Base-by-base conservation (phyloP, 345 rosid genomes). In the Tarenaya hassleriana region DNA sequence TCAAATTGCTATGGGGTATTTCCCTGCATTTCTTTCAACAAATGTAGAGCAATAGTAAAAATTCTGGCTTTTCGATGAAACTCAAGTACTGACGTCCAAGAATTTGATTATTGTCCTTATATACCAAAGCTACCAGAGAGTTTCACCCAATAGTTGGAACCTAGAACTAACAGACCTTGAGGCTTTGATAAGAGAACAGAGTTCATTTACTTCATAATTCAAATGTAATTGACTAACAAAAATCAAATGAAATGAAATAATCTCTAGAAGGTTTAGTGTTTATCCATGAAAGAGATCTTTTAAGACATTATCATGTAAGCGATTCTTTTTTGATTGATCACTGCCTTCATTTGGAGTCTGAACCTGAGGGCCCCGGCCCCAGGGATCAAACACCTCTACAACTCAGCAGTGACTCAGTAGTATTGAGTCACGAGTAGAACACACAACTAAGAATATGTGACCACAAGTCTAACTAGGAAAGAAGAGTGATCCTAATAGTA, bases 401-500 rank as follows among this genome's bases (percentile, higher is more conserved):
- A 24, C 29, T 24, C 29, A 24, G 29, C 29, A 24, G 29, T 24
- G 5, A n/a, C n/a, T n/a, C n/a, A n/a, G n/a, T n/a, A n/a, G n/a
- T n/a, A n/a, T n/a, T n/a, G n/a, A n/a, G n/a, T n/a, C n/a, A 2
- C 5, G 29, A 24, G 29, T 5, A 24, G 29, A 24, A 24, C 5
- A 5, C 29, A 2, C 29, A 24, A 5, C 29, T 5, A 24, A 24
- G 29, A 24, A 24, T 20, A 52, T 59, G 61, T 46, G 56, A n/a
- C 53, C 40, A 45, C 17, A 40, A 46, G 33, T 53, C 57, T 53
- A 60, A 54, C 27, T 53, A 10, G 66, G 61, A 66, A 66, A 59
- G 27, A 52, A 66, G 21, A 59, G 12, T 59, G 16, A 60, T 53
- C 57, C 34, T 54, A 60, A 47, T 66, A 66, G 40, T 17, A 32